Conservation (phyloP, 2,329 filamentous ascomycete genomes). For the Xylaria sp. region DNA sequence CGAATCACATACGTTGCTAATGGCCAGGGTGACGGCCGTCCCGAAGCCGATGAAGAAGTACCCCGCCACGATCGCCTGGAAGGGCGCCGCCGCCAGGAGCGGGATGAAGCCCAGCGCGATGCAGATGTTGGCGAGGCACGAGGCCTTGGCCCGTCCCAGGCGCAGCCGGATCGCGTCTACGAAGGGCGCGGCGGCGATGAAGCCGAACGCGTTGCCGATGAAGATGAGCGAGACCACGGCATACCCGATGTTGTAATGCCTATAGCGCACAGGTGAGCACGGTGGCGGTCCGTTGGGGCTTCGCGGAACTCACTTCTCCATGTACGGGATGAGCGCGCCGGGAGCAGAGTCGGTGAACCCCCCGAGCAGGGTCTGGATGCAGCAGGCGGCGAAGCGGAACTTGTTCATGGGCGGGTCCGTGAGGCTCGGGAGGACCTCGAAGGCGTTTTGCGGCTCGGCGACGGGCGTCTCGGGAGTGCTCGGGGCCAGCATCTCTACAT, state of each 20-base stretch:
- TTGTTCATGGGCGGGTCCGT: constrained; percentile 70
- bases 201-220: constrained; percentile 77
- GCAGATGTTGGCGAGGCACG: constrained; percentile 63
- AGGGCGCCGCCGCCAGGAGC: constrained; percentile 72
- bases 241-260: constrained; percentile 76
- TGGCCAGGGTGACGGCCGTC: constrained; percentile 60
- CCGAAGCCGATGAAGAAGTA: constrained; percentile 72
- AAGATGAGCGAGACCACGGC: constrained; percentile 82
- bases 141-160: constrained; percentile 68
- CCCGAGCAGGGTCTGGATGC: constrained; percentile 69
- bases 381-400: constrained; percentile 68
- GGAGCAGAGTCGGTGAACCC: constrained; percentile 78
- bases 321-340: constrained; percentile 80
- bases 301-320: constrained; percentile 61
- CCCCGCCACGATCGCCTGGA: constrained; percentile 67
- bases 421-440: constrained; percentile 46
- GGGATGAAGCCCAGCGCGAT: constrained; percentile 68
- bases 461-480: constrained; percentile 4
- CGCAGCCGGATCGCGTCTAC: constrained; percentile 67
- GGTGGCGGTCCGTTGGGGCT: neutral
- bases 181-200: constrained; percentile 73
- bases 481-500: constrained; percentile 36
- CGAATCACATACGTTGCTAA: constrained; percentile 55
- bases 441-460: constrained; percentile 28
- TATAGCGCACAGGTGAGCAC: constrained; percentile 35